Conservation (phyloP, 306 rosid species). For the Cicer bijugum region DNA sequence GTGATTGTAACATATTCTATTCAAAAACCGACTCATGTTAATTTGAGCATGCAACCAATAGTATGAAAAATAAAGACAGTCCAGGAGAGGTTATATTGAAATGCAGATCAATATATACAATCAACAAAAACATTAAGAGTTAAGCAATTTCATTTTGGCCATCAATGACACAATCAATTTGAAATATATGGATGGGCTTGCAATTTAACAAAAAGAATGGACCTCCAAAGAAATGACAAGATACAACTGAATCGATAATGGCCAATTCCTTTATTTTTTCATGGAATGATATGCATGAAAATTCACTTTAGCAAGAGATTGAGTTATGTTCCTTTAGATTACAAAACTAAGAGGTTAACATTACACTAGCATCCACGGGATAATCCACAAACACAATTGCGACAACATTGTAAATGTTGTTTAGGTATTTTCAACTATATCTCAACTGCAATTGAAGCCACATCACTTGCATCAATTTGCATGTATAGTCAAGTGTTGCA, state of each 20-base stretch:
- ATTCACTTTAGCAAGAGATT: slow-evolving; percentile 8
- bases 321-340: not conserved
- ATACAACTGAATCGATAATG: slow-evolving; percentile 85
- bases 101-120: not conserved
- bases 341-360: not conserved
- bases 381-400: not conserved
- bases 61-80: not conserved
- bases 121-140: not conserved
- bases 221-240: slow-evolving; percentile 90
- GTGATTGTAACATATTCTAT: slow-evolving; percentile 14
- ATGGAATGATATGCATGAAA: slow-evolving; percentile 25
- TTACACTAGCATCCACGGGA: not conserved
- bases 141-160: slow-evolving; percentile 16
- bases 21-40: slow-evolving; percentile 1
- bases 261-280: slow-evolving; percentile 82
- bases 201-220: slow-evolving; percentile 85
- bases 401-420: not conserved
- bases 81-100: not conserved
- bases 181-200: not conserved
- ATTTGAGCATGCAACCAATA: not conserved
- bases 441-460: not conserved
- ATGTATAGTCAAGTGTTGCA: not conserved
- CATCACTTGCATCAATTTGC: not conserved
- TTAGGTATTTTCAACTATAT: not conserved
- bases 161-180: slow-evolving; percentile 8